Conservation (phyloP, 2,329 filamentous ascomycete genomes). For the Sarocladiaceae sp. region DNA sequence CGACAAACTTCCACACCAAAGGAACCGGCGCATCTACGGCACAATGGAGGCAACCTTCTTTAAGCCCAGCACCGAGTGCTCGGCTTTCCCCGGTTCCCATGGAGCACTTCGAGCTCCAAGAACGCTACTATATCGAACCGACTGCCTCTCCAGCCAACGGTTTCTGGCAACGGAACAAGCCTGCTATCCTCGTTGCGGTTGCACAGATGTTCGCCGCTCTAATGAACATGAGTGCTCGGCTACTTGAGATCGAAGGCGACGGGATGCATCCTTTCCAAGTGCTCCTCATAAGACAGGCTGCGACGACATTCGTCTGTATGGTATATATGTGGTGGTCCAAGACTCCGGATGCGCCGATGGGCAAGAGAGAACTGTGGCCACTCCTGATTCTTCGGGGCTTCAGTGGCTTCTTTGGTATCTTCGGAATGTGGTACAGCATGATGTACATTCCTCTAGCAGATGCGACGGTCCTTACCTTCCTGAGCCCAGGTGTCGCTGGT, state of each 20-base stretch:
- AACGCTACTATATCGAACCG: constrained; percentile 10
- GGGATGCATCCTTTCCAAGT: constrained; percentile 80
- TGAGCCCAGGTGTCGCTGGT: constrained; percentile 71
- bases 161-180: constrained; percentile 62
- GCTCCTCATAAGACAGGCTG: constrained; percentile 70
- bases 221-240: constrained; percentile 77
- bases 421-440: constrained; percentile 61
- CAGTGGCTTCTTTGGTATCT: constrained; percentile 71
- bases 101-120: constrained; percentile 6
- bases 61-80: constrained; percentile 17
- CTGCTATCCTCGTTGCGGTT: constrained; percentile 64
- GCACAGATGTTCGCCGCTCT: constrained; percentile 75
- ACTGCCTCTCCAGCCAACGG: constrained; percentile 19
- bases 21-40: neutral
- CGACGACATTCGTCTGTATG: constrained; percentile 62
- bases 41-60: constrained; percentile 12
- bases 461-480: constrained; percentile 83
- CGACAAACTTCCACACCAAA: neutral
- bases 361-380: constrained; percentile 57
- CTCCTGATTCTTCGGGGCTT: constrained; percentile 64
- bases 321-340: constrained; percentile 67
- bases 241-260: constrained; percentile 65
- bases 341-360: constrained; percentile 65
- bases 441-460: constrained; percentile 80
- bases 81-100: constrained; percentile 14